phyloP scores from a whole-genome alignment of 345 rosid genomes.

The Lepidium didymum region DNA sequence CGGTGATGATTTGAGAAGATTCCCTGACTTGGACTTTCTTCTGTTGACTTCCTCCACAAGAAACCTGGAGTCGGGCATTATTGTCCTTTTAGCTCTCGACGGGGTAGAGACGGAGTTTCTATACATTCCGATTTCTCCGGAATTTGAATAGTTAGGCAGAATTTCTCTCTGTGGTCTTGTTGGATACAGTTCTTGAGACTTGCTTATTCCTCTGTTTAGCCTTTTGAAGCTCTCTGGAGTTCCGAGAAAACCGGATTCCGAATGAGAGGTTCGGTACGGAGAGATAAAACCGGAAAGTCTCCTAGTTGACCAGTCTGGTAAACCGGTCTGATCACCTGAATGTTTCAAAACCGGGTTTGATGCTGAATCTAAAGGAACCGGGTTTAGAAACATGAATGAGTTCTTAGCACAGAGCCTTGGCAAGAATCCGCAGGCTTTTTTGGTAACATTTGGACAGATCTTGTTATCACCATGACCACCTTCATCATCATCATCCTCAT shows the following conservation, averaged over 20 bases:
- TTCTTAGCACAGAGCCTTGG: constrained; percentile 69
- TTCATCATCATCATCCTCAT: constrained; percentile 31
- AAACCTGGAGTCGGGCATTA: constrained; percentile 7
- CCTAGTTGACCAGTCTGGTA: constrained; percentile 27
- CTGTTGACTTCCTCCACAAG: constrained; percentile 21
- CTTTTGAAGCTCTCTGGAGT: constrained; percentile 35
- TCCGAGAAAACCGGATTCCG: constrained; percentile 41
- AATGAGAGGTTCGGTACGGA: constrained; percentile 49
- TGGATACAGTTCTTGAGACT: constrained; percentile 50
- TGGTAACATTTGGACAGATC: constrained; percentile 7
- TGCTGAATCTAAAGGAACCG: constrained; percentile 35
- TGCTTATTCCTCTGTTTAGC: constrained; percentile 37
- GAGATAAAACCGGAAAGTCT: constrained; percentile 44
- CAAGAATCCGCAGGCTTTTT: constrained; percentile 71
- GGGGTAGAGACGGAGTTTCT: constrained; percentile 24
- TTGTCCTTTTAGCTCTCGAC: constrained; percentile 26
- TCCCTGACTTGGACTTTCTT: constrained; percentile 18
- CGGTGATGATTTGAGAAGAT: not conserved
- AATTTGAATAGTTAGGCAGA: constrained; percentile 36
- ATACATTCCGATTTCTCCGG: constrained; percentile 22
- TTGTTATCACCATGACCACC: constrained; percentile 19
- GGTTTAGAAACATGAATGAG: constrained; percentile 47
- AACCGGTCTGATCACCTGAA: constrained; percentile 14
- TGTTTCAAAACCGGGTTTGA: constrained; percentile 14
- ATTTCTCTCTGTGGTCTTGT: constrained; percentile 34